Conservation (phyloP, 495 filamentous ascomycete genomes). For the Amphirosellinia nigrospora region DNA sequence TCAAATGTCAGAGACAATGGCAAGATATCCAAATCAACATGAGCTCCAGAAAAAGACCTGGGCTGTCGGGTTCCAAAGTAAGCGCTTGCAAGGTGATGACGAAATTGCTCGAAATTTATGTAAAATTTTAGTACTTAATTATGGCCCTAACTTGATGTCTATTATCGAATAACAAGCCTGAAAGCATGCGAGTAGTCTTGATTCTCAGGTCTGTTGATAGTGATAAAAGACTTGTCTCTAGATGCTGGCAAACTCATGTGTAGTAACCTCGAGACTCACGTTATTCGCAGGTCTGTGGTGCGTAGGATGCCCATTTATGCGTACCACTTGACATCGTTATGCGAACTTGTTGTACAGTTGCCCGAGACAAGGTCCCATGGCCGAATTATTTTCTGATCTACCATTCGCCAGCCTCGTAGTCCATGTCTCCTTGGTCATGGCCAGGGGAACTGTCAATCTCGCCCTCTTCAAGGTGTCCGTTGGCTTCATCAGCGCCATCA, state of each 20-base stretch:
- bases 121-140: not conserved
- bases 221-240: not conserved
- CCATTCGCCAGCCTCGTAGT: constrained; percentile 40
- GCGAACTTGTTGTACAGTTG: not conserved
- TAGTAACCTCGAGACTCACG: not conserved
- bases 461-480: constrained; percentile 33
- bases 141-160: not conserved
- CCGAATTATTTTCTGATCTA: not conserved
- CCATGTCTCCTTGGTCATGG: constrained; percentile 40
- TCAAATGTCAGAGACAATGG: not conserved
- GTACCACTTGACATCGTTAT: not conserved
- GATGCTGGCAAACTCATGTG: not conserved
- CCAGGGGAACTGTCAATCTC: constrained; percentile 30
- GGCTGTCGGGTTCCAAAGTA: not conserved
- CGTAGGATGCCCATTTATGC: not conserved
- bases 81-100: not conserved
- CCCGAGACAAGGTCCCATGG: not conserved
- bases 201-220: not conserved
- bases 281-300: not conserved
- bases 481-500: constrained; percentile 4
- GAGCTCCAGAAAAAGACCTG: not conserved
- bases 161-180: not conserved
- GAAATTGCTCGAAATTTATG: not conserved
- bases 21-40: not conserved
- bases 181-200: not conserved